These are phyloP conservation scores for Trametes punicea DNA, from an alignment of 768 basidiomycete genomes.

Conservation along the genomic window DNA sequence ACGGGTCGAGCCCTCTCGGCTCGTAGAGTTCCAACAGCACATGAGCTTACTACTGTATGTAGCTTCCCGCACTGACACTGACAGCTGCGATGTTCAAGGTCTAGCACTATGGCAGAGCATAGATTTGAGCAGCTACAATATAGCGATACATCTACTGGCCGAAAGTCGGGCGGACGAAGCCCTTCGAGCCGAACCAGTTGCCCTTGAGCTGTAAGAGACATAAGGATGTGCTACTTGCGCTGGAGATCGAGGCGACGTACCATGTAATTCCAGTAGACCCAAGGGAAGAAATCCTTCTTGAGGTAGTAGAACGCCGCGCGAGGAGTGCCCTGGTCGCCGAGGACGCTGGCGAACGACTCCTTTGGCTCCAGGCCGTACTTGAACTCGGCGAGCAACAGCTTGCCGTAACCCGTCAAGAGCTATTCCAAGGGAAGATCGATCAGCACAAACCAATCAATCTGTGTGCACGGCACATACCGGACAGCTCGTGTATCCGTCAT, in stretches of 20 bases:
- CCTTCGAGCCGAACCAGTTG: conserved; percentile 47
- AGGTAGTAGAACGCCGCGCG: conserved; percentile 81
- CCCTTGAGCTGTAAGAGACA: conserved; percentile 33
- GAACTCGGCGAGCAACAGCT: conserved; percentile 89
- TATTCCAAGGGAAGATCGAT: conserved; percentile 25
- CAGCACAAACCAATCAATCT: background rate
- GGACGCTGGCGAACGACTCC: conserved; percentile 70
- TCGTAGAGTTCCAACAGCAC: too few relatives aligned
- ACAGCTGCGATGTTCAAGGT: too few relatives aligned
- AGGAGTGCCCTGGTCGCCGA: conserved; percentile 75
- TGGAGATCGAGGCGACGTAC: conserved; percentile 32
- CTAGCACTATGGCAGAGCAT: background rate
- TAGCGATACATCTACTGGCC: background rate
- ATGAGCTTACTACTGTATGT: too few relatives aligned
- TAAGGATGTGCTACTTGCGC: background rate
- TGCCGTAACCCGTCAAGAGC: conserved; percentile 79
- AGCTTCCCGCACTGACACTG: too few relatives aligned
- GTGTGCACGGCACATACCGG: conserved; percentile 50
- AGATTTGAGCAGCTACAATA: background rate
- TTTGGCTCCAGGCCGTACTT: conserved; percentile 87
- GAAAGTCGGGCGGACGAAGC: conserved; percentile 40
- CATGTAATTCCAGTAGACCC: conserved; percentile 76
- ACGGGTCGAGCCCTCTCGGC: too few relatives aligned
- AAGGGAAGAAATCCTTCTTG: conserved; percentile 80
- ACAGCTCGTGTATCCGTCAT: conserved; percentile 89